Evolutionary conservation across 2,329 filamentous ascomycete genomes (phyloP), one percentile per base, ranked within the genome.

Genomic region (Trichoderma atroviride): DNA sequence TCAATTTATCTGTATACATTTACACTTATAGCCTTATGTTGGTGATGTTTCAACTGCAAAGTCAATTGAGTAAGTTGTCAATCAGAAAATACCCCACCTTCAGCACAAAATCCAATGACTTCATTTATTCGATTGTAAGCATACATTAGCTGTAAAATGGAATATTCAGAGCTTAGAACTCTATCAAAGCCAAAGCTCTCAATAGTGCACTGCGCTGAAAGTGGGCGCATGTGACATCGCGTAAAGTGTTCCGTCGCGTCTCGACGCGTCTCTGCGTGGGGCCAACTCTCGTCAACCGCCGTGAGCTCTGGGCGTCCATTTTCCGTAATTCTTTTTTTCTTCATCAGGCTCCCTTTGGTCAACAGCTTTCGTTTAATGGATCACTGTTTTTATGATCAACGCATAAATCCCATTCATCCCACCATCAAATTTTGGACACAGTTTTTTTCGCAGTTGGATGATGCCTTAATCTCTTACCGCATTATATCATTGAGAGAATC

Each of bases 181-280:
- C 33, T 31, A 19, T 16, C 19, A n/a, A 5, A n/a, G 40, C 19
- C 31, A 29, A 19, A 22, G 35, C 16, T n/a, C 4, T n/a, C 14
- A 35, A 52, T 24, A 29, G 27, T 19, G 47, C 16, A 3, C 10
- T 22, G 31, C 47, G 24, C 14, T n/a, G 58, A 43, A 13, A 27
- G 55, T 29, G 52, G 47, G n/a, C 4, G 22, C 72, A 73, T 71
- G 72, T 72, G 72, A 73, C 62, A 61, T 52, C 71, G 72, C 71
- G 71, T 63, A 64, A 70, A 67, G 64, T 63, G 62, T 58, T 50
- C 52, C 13, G 64, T 70, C 73, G 73, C 73, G 73, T 71, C 68
- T 37, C 55, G 50, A 69, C 72, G 72, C 73, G 73, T 73, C 68
- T 63, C 14, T 29, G 68, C 65, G 73, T 74, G 72, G 73, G 72